phyloP scores from a whole-genome alignment of 805 yeast genomes.

The Kazachstania kunashirensis region DNA sequence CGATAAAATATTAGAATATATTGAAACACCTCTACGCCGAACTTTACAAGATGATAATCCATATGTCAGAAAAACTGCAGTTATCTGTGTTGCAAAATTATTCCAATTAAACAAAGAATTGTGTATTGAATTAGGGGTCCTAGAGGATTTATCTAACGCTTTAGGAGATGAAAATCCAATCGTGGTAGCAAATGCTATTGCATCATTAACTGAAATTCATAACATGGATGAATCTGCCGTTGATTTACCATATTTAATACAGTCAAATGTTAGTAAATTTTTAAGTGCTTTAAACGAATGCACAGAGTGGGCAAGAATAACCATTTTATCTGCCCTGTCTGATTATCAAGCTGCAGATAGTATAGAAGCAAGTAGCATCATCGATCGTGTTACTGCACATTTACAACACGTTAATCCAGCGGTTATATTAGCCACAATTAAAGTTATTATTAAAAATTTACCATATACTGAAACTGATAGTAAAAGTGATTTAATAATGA shows the following conservation, averaged over 20 bases:
- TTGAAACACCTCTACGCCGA: constrained; percentile 79
- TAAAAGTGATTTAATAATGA: constrained; percentile 33
- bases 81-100: constrained; percentile 90
- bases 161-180: constrained; percentile 87
- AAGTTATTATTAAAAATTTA: constrained; percentile 65
- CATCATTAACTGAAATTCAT: constrained; percentile 75
- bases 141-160: constrained; percentile 54
- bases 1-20: constrained; percentile 88
- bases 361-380: constrained; percentile 70
- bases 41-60: constrained; percentile 91
- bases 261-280: constrained; percentile 46
- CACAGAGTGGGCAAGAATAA: constrained; percentile 97
- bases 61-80: constrained; percentile 95
- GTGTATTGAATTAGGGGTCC: constrained; percentile 80
- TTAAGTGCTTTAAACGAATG: constrained; percentile 87
- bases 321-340: constrained; percentile 72
- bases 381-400: constrained; percentile 88
- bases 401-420: constrained; percentile 95
- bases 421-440: constrained; percentile 78
- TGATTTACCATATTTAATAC: constrained; percentile 31
- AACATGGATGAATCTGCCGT: constrained; percentile 49
- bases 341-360: constrained; percentile 50
- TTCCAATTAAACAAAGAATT: constrained; percentile 74
- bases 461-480: constrained; percentile 32
- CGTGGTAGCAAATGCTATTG: constrained; percentile 93